These are phyloP conservation scores for Fusarium sp. DNA, from an alignment of 2,329 filamentous ascomycete species.

Conservation along the genomic window DNA sequence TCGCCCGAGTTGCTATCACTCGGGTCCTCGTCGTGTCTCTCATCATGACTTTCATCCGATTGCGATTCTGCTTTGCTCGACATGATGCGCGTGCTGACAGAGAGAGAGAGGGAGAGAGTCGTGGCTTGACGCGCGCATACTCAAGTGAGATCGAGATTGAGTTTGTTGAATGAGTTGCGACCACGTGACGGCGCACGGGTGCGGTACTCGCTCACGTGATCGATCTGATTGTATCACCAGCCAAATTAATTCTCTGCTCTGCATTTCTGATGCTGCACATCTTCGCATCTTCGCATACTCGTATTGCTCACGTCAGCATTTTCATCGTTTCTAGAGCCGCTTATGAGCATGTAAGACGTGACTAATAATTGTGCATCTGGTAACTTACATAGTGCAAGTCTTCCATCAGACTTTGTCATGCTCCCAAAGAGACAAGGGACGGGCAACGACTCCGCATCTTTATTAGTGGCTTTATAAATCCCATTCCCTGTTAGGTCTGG, in stretches of 20 bases:
- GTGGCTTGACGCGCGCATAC: conserved; percentile 12
- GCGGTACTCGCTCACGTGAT: conserved; percentile 8
- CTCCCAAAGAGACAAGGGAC: not conserved
- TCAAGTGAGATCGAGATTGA: not conserved
- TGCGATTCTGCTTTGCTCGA: conserved; percentile 23
- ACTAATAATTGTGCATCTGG: conserved; percentile 8
- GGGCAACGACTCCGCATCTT: not conserved
- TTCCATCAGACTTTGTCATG: conserved; percentile 27
- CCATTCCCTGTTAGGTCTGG: not conserved
- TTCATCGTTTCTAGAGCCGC: conserved; percentile 15
- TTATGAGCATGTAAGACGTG: not conserved
- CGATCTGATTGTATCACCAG: not conserved
- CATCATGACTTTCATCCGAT: conserved; percentile 8
- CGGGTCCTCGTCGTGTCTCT: not conserved
- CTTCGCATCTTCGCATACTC: too few species aligned
- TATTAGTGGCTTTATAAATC: too few species aligned
- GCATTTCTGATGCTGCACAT: too few species aligned
- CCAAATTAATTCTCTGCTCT: too few species aligned
- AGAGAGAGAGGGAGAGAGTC: not conserved
- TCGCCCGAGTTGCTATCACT: conserved; percentile 21
- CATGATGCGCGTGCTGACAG: not conserved
- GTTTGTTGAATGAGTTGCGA: not conserved
- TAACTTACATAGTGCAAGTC: too few species aligned
- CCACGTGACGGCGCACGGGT: not conserved
- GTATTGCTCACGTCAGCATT: not conserved